phyloP scores from a whole-genome alignment of 192 early-diverging fungal species.

The Backusella tarrabulga region DNA sequence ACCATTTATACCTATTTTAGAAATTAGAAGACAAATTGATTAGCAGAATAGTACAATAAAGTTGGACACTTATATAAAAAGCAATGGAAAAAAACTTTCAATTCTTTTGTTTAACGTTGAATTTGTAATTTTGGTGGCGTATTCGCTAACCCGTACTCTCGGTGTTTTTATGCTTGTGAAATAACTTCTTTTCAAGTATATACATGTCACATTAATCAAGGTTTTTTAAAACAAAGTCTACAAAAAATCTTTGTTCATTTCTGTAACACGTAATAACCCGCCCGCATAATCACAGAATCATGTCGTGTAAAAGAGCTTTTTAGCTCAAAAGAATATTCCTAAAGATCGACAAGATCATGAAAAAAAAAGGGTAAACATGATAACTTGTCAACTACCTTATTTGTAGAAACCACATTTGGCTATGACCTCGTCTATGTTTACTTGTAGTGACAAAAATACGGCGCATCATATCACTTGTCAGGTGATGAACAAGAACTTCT shows the following conservation, averaged over 20 bases:
- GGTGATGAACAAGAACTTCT: background rate
- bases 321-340: no score
- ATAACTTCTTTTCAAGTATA: background rate
- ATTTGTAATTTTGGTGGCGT: background rate
- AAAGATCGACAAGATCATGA: no score
- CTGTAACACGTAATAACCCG: background rate
- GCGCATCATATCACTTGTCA: background rate
- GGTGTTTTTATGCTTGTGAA: constrained; percentile 1
- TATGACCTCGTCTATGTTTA: background rate
- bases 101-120: background rate
- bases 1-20: background rate
- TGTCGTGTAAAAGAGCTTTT: no score
- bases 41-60: background rate
- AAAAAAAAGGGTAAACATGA: background rate
- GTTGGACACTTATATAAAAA: background rate
- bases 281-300: no score
- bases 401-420: background rate
- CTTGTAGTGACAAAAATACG: background rate
- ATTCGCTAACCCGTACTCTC: background rate
- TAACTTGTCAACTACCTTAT: background rate
- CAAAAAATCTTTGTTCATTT: background rate
- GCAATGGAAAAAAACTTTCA: background rate
- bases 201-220: background rate
- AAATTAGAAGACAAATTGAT: background rate
- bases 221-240: no score